Evolutionary conservation across 2,329 filamentous ascomycete species (phyloP).

Genomic region (Colletotrichum liaoningense): DNA sequence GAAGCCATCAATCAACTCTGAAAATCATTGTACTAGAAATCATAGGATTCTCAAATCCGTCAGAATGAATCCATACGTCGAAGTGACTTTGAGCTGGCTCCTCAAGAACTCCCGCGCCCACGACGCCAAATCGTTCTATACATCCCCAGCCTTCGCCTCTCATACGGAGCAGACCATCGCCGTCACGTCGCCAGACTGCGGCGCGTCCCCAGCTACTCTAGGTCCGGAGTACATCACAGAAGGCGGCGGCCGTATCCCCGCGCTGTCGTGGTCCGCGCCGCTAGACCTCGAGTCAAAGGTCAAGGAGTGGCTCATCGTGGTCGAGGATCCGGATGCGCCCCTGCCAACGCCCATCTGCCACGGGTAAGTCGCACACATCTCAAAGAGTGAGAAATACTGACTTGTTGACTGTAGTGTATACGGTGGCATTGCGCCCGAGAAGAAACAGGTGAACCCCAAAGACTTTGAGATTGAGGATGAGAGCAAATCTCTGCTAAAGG

Average conservation of each 20-base stretch:
- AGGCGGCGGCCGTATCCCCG: slow-evolving; percentile 53
- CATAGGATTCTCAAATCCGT: background rate
- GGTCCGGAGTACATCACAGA: slow-evolving; percentile 51
- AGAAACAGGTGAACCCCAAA: slow-evolving; percentile 44
- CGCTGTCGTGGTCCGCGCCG: slow-evolving; percentile 51
- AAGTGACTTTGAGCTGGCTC: slow-evolving; percentile 52
- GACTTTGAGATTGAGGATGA: slow-evolving; percentile 51
- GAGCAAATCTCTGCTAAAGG: slow-evolving; percentile 46
- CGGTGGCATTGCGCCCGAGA: slow-evolving; percentile 50
- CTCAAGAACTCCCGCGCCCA: slow-evolving; percentile 49
- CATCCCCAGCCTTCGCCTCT: slow-evolving; percentile 47
- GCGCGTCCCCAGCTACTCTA: slow-evolving; percentile 49
- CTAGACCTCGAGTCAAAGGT: slow-evolving; percentile 42
- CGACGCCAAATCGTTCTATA: slow-evolving; percentile 52
- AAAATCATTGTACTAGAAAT: too few relatives aligned
- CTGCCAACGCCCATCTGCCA: slow-evolving; percentile 57
- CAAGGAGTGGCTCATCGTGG: slow-evolving; percentile 58
- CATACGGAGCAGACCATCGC: slow-evolving; percentile 49
- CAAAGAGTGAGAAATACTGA: background rate
- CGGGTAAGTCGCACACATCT: slow-evolving; percentile 45
- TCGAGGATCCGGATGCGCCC: slow-evolving; percentile 60
- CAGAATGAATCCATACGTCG: slow-evolving; percentile 45
- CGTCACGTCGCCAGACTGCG: slow-evolving; percentile 54
- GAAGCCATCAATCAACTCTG: background rate
- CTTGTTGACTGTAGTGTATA: slow-evolving; percentile 43